phyloP scores from a whole-genome alignment of 2,329 filamentous ascomycete genomes.

The Cadophora sp. region DNA sequence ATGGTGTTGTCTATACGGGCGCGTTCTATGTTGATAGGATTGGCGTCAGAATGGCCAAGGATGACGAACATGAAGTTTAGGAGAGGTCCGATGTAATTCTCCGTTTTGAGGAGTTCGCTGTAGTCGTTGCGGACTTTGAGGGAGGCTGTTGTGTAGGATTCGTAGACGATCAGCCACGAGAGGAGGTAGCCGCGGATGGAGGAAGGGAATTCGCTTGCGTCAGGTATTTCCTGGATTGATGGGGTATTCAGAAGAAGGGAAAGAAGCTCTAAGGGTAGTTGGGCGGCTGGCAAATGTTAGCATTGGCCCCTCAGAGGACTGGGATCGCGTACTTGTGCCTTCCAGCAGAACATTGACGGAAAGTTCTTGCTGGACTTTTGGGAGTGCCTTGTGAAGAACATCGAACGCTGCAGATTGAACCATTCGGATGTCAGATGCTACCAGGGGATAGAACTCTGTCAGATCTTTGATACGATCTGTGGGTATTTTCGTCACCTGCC shows the following conservation, averaged over 20 bases:
- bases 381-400: constrained; percentile 81
- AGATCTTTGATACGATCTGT: constrained; percentile 67
- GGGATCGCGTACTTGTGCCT: constrained; percentile 58
- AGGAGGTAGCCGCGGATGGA: constrained; percentile 81
- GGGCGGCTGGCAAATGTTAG: constrained; percentile 56
- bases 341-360: constrained; percentile 80
- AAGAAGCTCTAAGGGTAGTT: constrained; percentile 82
- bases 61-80: constrained; percentile 85
- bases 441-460: constrained; percentile 74
- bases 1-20: constrained; percentile 64
- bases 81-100: constrained; percentile 70
- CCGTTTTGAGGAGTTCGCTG: constrained; percentile 77
- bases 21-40: constrained; percentile 76
- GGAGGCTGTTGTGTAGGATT: constrained; percentile 79
- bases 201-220: constrained; percentile 71
- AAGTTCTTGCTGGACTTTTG: constrained; percentile 77
- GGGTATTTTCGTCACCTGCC: constrained; percentile 70
- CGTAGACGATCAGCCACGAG: constrained; percentile 89
- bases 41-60: constrained; percentile 77
- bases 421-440: constrained; percentile 76
- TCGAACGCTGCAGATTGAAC: constrained; percentile 84
- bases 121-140: constrained; percentile 86
- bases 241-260: constrained; percentile 84
- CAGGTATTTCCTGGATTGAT: constrained; percentile 69
- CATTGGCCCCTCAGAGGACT: neutral